A percentile compares a stretch with the other conserved stretches of the same genome.
Conservation (phyloP, 768 basidiomycete genomes). For the Leccinum sublutescens region DNA sequence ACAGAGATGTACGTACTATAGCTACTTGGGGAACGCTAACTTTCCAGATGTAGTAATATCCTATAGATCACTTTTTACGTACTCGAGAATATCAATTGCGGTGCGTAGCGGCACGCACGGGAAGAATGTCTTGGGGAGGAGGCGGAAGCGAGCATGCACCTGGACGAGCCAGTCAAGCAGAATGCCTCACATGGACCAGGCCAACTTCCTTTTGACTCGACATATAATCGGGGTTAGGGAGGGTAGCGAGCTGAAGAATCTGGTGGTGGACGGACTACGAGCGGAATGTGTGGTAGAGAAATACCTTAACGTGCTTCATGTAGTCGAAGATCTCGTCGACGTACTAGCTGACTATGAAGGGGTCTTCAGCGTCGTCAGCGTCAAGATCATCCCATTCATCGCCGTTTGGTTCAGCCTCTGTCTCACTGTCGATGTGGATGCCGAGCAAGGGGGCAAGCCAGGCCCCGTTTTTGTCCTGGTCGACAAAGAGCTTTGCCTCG, state of each 20-base stretch:
- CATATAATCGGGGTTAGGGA: slow-evolving; percentile 88
- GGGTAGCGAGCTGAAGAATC: slow-evolving; percentile 57
- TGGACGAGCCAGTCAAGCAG: slow-evolving; percentile 94
- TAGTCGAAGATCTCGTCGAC: slow-evolving; percentile 93
- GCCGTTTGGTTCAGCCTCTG: slow-evolving; percentile 60
- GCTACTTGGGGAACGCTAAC: no score
- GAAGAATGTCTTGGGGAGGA: slow-evolving; percentile 90
- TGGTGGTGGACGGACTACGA: background rate
- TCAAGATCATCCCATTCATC: slow-evolving; percentile 89
- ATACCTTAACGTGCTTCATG: slow-evolving; percentile 81
- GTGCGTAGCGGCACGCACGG: slow-evolving; percentile 47
- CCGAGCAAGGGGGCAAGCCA: slow-evolving; percentile 43
- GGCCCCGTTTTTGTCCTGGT: slow-evolving; percentile 34
- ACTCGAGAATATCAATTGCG: no score
- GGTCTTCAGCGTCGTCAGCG: slow-evolving; percentile 88
- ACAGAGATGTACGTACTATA: no score
- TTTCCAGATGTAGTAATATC: no score
- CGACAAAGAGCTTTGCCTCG: slow-evolving; percentile 43
- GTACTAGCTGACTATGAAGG: slow-evolving; percentile 96
- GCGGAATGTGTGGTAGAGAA: slow-evolving; percentile 7
- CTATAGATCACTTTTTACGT: no score
- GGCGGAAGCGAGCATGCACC: slow-evolving; percentile 81
- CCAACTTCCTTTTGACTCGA: slow-evolving; percentile 71
- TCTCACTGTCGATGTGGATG: slow-evolving; percentile 42
- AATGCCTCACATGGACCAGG: slow-evolving; percentile 87